Percentiles rank a stretch among this genome's conserved stretches.
Conservation (phyloP, 2,329 filamentous ascomycete species). For the Calycina herbarum region DNA sequence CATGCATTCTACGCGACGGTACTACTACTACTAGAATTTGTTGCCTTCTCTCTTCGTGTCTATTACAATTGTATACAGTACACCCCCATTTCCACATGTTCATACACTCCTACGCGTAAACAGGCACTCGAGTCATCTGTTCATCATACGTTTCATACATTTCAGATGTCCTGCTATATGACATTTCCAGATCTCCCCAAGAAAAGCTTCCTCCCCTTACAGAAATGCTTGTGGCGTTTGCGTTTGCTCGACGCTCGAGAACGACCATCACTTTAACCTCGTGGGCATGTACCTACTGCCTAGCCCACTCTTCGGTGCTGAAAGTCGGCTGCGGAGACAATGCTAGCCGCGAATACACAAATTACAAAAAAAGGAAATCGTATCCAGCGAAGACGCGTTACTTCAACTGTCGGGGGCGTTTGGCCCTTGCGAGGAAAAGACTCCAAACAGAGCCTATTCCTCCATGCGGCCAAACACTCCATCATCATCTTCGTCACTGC, state of each 20-base stretch:
- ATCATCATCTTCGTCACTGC: slow-evolving; percentile 87
- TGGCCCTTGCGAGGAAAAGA: not conserved
- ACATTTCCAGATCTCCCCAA: slow-evolving; percentile 25
- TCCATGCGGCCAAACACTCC: slow-evolving; percentile 97
- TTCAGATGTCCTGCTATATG: slow-evolving; percentile 31
- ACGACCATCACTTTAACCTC: slow-evolving; percentile 72
- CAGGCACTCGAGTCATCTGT: slow-evolving; percentile 6
- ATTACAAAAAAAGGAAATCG: slow-evolving; percentile 32
- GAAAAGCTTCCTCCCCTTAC: slow-evolving; percentile 17
- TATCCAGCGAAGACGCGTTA: slow-evolving; percentile 16
- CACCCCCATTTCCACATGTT: not conserved
- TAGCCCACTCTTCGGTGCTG: slow-evolving; percentile 68
- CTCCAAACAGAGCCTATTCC: slow-evolving; percentile 53
- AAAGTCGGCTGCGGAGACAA: slow-evolving; percentile 62
- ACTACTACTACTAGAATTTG: not conserved
- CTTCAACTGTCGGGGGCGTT: not conserved
- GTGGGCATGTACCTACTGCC: slow-evolving; percentile 48
- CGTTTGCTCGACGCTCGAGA: slow-evolving; percentile 63
- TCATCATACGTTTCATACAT: slow-evolving; percentile 33
- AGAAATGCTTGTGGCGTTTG: slow-evolving; percentile 39
- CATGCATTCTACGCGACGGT: not conserved
- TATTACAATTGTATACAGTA: not conserved
- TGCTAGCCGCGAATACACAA: slow-evolving; percentile 48
- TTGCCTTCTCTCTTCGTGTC: not conserved
- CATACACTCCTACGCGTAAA: slow-evolving; percentile 6